Conservation (phyloP, 1,284 basidiomycete genomes). For the Ustilago bromivora region DNA sequence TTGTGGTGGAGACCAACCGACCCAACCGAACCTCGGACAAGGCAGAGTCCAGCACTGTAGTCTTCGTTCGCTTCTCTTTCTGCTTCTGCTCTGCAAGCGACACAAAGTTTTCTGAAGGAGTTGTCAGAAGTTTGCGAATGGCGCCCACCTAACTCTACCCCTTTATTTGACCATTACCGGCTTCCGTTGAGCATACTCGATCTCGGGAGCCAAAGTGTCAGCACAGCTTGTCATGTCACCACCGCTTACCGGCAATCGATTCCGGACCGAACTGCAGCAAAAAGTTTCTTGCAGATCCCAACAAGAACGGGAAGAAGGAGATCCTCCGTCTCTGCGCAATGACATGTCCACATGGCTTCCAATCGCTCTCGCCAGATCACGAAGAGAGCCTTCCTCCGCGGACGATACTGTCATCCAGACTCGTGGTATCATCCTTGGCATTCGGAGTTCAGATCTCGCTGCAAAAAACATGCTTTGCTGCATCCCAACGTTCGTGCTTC, state of each 20-base stretch:
- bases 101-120: neutral
- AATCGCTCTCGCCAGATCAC: neutral
- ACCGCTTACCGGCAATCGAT: constrained; percentile 9
- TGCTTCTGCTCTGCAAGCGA: neutral
- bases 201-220: too few relatives aligned
- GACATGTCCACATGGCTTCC: neutral
- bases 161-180: neutral
- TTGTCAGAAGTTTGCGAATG: constrained; percentile 3
- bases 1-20: too few relatives aligned
- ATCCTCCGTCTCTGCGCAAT: neutral
- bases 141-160: neutral
- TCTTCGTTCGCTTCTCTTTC: neutral
- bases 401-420: neutral
- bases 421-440: neutral
- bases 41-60: too few relatives aligned
- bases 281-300: neutral
- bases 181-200: neutral
- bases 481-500: neutral
- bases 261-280: constrained; percentile 12
- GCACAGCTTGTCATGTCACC: neutral
- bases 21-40: too few relatives aligned
- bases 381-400: neutral
- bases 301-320: neutral
- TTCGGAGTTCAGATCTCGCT: neutral
- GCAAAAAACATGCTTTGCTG: neutral